Percentiles rank a stretch among this genome's conserved stretches.
Conservation (phyloP, 108 stramenopile genomes). For the Asterionellopsis glacialis region DNA sequence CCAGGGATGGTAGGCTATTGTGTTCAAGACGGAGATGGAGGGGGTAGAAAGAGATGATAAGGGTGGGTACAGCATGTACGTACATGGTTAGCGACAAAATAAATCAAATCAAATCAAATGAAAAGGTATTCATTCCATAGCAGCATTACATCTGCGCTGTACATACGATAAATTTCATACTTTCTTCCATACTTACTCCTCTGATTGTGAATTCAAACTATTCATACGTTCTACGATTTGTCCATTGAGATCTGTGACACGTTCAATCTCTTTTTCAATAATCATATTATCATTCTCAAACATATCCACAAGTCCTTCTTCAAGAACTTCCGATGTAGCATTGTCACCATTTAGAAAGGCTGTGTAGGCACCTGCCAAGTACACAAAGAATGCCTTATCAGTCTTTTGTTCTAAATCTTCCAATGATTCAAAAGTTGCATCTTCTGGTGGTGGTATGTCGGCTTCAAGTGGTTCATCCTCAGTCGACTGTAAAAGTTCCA, state of each 20-base stretch:
- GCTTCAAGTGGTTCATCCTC: constrained; percentile 30
- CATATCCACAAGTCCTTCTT: constrained; percentile 59
- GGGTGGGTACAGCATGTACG: too few relatives aligned
- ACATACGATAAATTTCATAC: too few relatives aligned
- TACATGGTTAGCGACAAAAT: too few relatives aligned
- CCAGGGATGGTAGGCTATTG: constrained; percentile 52
- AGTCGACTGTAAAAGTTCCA: constrained; percentile 19
- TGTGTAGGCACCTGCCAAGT: constrained; percentile 69
- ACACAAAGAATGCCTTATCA: constrained; percentile 79
- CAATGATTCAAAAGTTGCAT: constrained; percentile 35
- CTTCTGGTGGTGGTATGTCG: constrained; percentile 22
- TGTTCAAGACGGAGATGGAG: not conserved
- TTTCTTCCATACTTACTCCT: constrained; percentile 65
- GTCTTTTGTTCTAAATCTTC: constrained; percentile 53
- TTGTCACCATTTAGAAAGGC: constrained; percentile 89
- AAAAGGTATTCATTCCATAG: too few relatives aligned
- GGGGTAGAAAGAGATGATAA: not conserved
- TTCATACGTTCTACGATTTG: constrained; percentile 55
- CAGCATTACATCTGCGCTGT: too few relatives aligned
- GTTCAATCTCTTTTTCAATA: constrained; percentile 58
- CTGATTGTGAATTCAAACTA: constrained; percentile 35
- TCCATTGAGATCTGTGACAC: constrained; percentile 61
- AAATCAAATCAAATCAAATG: too few relatives aligned
- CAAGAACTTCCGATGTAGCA: constrained; percentile 56
- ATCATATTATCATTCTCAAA: constrained; percentile 65